A percentile compares a stretch with the other conserved stretches of the same genome.
These are phyloP conservation scores for Epichloe gansuensis DNA, from an alignment of 2,329 filamentous ascomycete genomes.

Conservation along the genomic window DNA sequence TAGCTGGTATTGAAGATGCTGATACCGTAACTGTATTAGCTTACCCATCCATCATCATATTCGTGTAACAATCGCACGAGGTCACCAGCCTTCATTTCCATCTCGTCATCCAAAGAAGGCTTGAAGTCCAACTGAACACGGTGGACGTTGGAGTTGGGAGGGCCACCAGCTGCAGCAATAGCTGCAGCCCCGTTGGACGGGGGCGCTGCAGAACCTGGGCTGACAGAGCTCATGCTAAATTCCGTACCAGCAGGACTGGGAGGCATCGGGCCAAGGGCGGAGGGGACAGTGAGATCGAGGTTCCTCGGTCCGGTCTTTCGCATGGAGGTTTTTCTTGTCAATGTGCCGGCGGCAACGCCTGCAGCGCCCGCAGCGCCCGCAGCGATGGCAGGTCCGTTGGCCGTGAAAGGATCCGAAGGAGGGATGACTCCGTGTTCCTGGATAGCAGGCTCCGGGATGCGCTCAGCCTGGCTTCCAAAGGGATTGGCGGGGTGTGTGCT, in stretches of 20 bases:
- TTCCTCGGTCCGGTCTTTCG: conserved; percentile 38
- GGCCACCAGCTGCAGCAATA: conserved; percentile 49
- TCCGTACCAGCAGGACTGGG: conserved; percentile 52
- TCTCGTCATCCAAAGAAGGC: conserved; percentile 83
- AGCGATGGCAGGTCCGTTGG: conserved; percentile 25
- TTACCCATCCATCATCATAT: conserved; percentile 97
- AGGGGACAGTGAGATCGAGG: conserved; percentile 40
- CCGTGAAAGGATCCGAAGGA: conserved; percentile 19
- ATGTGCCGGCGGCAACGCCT: conserved; percentile 18
- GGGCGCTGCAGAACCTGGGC: conserved; percentile 31
- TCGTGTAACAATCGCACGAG: conserved; percentile 84
- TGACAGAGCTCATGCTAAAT: conserved; percentile 43
- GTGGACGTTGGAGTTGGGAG: conserved; percentile 55
- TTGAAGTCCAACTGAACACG: conserved; percentile 91
- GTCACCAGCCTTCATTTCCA: conserved; percentile 68
- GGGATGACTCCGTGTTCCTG: conserved; percentile 16
- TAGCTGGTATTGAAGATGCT: conserved; percentile 10
- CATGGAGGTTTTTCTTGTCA: conserved; percentile 43
- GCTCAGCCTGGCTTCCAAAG: conserved; percentile 52
- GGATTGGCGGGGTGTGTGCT: conserved; percentile 51
- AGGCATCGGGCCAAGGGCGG: conserved; percentile 24
- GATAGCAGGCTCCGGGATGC: conserved; percentile 27
- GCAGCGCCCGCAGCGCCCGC: conserved; percentile 12
- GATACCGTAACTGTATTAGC: conserved; percentile 21
- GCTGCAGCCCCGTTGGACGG: conserved; percentile 34